Evolutionary conservation across 1,284 basidiomycete species (phyloP).

Genomic region (Prillingera fragicola): DNA sequence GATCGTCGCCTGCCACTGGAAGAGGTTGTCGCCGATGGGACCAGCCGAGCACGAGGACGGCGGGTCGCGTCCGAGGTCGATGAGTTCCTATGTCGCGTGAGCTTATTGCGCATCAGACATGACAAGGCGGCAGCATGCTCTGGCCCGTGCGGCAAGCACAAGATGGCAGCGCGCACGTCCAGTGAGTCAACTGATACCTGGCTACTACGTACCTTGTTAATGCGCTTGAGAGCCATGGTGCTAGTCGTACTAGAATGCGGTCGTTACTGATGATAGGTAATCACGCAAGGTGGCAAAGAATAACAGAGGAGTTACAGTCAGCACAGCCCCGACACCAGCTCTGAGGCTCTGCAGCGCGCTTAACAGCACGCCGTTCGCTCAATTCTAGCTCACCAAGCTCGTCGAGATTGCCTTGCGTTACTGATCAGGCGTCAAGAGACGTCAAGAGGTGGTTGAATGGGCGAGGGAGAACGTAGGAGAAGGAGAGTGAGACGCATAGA

Average conservation of each 20-base stretch:
- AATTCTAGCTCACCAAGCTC: too few relatives aligned
- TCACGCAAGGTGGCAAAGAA: background rate
- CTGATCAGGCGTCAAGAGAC: background rate
- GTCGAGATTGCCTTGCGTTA: too few relatives aligned
- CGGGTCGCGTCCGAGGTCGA: slow-evolving; percentile 94
- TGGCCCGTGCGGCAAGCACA: background rate
- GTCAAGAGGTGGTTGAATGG: slow-evolving; percentile 15
- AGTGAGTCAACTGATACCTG: background rate
- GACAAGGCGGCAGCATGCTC: background rate
- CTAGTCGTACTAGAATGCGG: background rate
- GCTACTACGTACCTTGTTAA: slow-evolving; percentile 76
- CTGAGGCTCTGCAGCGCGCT: too few relatives aligned
- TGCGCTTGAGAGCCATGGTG: slow-evolving; percentile 91
- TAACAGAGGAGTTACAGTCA: background rate
- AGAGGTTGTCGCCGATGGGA: slow-evolving; percentile 92
- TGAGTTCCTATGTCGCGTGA: slow-evolving; percentile 68
- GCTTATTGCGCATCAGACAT: slow-evolving; percentile 6
- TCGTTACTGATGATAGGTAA: slow-evolving; percentile 1
- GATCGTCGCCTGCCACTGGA: slow-evolving; percentile 96
- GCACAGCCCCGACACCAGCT: too few relatives aligned
- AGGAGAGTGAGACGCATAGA: background rate
- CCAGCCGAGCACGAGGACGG: slow-evolving; percentile 96
- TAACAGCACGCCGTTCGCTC: too few relatives aligned
- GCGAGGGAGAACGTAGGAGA: background rate
- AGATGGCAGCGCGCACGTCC: background rate